Evolutionary conservation across 1,139 yeast species (phyloP).

Genomic region (Geotrichum restrictum): DNA sequence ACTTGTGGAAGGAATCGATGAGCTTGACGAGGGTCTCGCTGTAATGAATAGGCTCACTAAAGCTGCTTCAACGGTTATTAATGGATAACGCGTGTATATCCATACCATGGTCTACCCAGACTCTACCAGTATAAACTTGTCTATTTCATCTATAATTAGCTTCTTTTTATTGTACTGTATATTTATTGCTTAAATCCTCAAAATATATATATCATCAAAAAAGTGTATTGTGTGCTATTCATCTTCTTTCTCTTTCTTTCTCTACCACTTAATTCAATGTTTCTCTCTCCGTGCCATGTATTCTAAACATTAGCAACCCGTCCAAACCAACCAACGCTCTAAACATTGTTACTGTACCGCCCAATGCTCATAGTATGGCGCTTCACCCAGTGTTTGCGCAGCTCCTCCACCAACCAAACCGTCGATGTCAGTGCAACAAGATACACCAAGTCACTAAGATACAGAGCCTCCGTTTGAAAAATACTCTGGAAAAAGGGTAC

Average conservation of each 20-base stretch:
- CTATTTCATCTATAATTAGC: no score
- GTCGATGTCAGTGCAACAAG: constrained; percentile 64
- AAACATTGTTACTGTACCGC: constrained; percentile 18
- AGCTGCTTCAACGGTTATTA: constrained; percentile 59
- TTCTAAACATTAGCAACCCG: no score
- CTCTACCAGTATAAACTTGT: no score
- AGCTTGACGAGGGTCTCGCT: constrained; percentile 78
- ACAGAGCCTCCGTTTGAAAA: constrained; percentile 89
- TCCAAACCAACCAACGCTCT: not conserved
- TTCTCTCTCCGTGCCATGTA: no score
- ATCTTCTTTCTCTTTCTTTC: no score
- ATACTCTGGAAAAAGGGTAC: constrained; percentile 85
- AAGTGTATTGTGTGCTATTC: no score
- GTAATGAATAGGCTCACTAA: constrained; percentile 86
- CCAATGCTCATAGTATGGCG: constrained; percentile 9
- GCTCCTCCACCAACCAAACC: constrained; percentile 82
- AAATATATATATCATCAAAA: no score
- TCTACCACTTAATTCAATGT: no score
- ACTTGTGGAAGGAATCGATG: constrained; percentile 70
- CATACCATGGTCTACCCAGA: no score
- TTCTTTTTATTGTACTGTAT: no score
- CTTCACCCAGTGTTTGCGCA: constrained; percentile 50
- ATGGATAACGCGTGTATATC: no score
- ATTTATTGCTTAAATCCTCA: no score
- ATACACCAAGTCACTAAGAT: constrained; percentile 60